These are phyloP conservation scores for Stemphylium vesicarium DNA, from an alignment of 2,329 filamentous ascomycete genomes.

Conservation along the genomic window DNA sequence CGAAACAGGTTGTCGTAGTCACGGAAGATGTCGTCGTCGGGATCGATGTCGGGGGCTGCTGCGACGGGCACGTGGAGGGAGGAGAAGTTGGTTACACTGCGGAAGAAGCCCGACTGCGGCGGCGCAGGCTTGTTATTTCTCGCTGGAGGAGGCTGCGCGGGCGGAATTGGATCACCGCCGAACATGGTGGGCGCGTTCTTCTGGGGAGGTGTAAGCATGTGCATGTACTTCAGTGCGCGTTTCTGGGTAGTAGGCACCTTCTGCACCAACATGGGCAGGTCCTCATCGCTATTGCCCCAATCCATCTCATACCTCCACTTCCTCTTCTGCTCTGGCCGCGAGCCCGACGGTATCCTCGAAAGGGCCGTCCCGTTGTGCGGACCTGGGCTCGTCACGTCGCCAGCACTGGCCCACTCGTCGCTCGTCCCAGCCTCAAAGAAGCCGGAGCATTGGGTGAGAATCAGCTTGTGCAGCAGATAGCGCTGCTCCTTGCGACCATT, in stretches of 20 bases:
- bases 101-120: conserved; percentile 76
- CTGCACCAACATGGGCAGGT: conserved; percentile 87
- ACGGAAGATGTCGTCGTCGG: conserved; percentile 74
- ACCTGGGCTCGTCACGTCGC: conserved; percentile 31
- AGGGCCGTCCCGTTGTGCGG: conserved; percentile 42
- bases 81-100: conserved; percentile 82
- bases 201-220: conserved; percentile 22
- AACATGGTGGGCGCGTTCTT: conserved; percentile 61
- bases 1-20: conserved; percentile 97
- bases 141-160: conserved; percentile 57
- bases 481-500: conserved; percentile 74
- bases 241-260: conserved; percentile 59
- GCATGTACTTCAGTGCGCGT: not conserved
- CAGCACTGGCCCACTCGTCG: conserved; percentile 71
- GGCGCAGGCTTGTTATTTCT: conserved; percentile 67
- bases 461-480: conserved; percentile 87
- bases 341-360: conserved; percentile 50
- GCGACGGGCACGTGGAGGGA: conserved; percentile 54
- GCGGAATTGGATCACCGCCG: conserved; percentile 53
- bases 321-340: conserved; percentile 56
- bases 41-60: conserved; percentile 60
- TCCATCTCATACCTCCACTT: conserved; percentile 91
- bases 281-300: conserved; percentile 69
- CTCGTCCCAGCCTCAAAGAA: conserved; percentile 91
- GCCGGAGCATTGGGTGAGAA: conserved; percentile 85